phyloP scores from a whole-genome alignment of 2,329 filamentous ascomycete species.

The Colletotrichum scovillei region DNA sequence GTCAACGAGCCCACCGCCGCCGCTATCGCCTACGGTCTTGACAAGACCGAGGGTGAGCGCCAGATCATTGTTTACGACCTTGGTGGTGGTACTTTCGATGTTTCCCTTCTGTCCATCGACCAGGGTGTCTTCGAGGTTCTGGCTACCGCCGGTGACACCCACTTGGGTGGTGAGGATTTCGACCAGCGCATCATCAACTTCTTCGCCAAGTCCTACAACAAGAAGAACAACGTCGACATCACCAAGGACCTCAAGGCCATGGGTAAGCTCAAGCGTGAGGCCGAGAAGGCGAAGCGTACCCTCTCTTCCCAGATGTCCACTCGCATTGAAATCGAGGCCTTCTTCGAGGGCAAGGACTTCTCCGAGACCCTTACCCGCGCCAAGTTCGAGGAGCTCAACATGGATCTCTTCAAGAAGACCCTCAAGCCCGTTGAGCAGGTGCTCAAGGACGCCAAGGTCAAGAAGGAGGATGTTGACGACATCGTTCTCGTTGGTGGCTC shows the following conservation, averaged over 20 bases:
- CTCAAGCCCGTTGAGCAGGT: conserved; percentile 99
- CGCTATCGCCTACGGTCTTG: conserved; percentile 93
- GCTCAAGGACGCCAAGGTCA: conserved; percentile 96
- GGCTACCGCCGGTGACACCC: conserved; percentile 95
- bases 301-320: conserved; percentile 94
- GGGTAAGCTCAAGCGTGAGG: conserved; percentile 99
- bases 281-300: conserved; percentile 99
- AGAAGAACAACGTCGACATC: conserved; percentile 93
- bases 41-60: conserved; percentile 85
- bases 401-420: conserved; percentile 99
- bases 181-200: conserved; percentile 97
- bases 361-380: conserved; percentile 97
- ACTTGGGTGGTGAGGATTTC: conserved; percentile 98
- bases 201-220: conserved; percentile 98
- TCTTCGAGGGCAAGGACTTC: conserved; percentile 97
- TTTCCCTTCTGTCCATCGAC: conserved; percentile 91
- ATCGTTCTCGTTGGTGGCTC: conserved; percentile 99
- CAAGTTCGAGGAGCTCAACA: conserved; percentile 99
- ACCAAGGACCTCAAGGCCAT: conserved; percentile 97
- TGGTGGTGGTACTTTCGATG: conserved; percentile 95
- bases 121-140: conserved; percentile 94
- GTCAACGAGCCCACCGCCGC: conserved; percentile 97
- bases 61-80: conserved; percentile 95
- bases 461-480: conserved; percentile 94
- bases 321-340: conserved; percentile 95